phyloP scores from a whole-genome alignment of 352 stramenopile species.

The Phytophthora pseudosyringae region DNA sequence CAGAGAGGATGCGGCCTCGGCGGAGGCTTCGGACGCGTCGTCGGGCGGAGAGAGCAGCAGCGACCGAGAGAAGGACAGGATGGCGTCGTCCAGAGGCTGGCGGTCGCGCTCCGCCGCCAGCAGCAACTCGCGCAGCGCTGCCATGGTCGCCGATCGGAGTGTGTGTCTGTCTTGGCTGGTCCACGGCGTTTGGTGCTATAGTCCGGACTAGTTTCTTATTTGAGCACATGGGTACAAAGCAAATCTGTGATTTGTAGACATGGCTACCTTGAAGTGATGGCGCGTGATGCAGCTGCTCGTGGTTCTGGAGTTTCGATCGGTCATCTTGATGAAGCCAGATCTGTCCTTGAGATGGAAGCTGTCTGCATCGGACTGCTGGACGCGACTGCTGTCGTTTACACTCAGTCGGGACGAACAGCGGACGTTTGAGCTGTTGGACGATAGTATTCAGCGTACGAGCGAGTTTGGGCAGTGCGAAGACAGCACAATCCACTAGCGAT shows the following conservation, averaged over 20 bases:
- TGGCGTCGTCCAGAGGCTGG: constrained; percentile 63
- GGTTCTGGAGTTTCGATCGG: too few relatives aligned
- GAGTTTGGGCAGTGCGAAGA: too few relatives aligned
- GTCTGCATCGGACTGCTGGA: too few relatives aligned
- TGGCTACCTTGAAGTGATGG: not conserved
- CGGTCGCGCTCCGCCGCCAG: constrained; percentile 63
- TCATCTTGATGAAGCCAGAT: too few relatives aligned
- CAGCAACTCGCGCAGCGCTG: constrained; percentile 69
- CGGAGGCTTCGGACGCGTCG: not conserved
- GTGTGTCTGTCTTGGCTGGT: constrained; percentile 7
- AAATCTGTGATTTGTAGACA: not conserved
- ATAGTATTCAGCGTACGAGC: too few relatives aligned
- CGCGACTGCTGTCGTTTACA: too few relatives aligned
- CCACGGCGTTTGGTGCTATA: too few relatives aligned
- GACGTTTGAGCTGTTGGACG: too few relatives aligned
- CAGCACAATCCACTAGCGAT: too few relatives aligned
- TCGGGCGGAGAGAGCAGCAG: constrained; percentile 12
- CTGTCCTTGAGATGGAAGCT: too few relatives aligned
- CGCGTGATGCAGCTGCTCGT: too few relatives aligned
- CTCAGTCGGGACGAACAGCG: too few relatives aligned
- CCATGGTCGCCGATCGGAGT: constrained; percentile 2
- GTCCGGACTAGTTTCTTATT: not conserved
- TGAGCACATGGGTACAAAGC: not conserved
- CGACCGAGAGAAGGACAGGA: constrained; percentile 47
- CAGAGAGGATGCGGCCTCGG: constrained; percentile 21